Base-by-base conservation (phyloP, 2,329 filamentous ascomycete genomes). In the Passalora sequoiae region DNA sequence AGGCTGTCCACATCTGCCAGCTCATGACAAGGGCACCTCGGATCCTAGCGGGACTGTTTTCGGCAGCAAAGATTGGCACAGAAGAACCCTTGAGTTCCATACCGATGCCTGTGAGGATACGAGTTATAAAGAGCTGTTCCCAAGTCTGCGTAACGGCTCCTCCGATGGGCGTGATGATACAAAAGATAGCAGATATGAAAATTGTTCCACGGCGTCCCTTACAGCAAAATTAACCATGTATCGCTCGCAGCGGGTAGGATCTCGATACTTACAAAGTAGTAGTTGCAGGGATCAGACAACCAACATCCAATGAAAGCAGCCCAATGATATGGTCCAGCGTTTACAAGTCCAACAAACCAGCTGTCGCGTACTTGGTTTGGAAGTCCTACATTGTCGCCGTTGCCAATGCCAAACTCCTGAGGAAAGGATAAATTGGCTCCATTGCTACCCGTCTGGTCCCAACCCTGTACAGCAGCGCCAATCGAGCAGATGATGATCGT, bases 81-180 rank as follows among this genome's bases (percentile, higher is more conserved):
- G 68, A 69, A 3, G 65, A 60, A 42, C 64, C 67, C 49, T 72
- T 71, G 8, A 67, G 50, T 19, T 69, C 69, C 67, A 72, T 71
- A 16, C 69, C 68, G 9, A 69, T 62, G 12, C 67, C 66, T 37
- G 65, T 56, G 6, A 66, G 47, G 9, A 66, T 20, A 22, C 69
- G 65, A 45, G 61, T 66, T 24, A 57, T 60, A 8, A 67, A 58
- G 2, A 72, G 61, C 47, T 69, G 54, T 12, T 58, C 51, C 69
- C 69, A 85, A 25, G 64, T 76, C 50, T 81, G 77, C 6, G 72
- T 71, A 12, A 78, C 55, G 0, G 73, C 84, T 40, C 76, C 80
- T n/a, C 81, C 83, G 49, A 89, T 78, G 1, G 83, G 79, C 2
- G 83, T 73, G 60, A 84, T 73, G 21, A 86, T 68, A 58, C 77